Evolutionary conservation across 1,139 yeast genomes (phyloP).

Genomic region (Saccharomyces hybrid): DNA sequence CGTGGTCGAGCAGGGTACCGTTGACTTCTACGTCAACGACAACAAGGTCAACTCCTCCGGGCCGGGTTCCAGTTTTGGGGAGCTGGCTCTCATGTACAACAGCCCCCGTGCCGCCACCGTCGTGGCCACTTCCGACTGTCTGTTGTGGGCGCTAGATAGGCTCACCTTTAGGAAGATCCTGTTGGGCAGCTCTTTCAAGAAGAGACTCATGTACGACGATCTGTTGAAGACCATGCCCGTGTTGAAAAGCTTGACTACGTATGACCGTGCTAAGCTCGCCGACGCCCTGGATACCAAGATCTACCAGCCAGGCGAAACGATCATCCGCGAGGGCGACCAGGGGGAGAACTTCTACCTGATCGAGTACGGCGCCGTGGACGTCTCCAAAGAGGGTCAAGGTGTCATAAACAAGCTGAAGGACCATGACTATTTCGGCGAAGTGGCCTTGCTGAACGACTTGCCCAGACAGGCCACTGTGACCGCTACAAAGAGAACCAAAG

Average conservation of each 20-base stretch:
- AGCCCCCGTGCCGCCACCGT: slow-evolving; percentile 98
- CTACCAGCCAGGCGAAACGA: slow-evolving; percentile 63
- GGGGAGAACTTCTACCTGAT: slow-evolving; percentile 90
- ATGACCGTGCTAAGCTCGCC: slow-evolving; percentile 86
- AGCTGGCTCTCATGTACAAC: slow-evolving; percentile 93
- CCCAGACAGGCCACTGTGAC: slow-evolving; percentile 94
- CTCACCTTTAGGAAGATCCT: slow-evolving; percentile 86
- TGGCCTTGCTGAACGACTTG: slow-evolving; percentile 81
- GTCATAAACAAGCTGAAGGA: slow-evolving; percentile 53
- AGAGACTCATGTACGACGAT: slow-evolving; percentile 84
- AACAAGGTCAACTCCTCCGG: slow-evolving; percentile 65
- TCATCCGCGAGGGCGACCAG: slow-evolving; percentile 79
- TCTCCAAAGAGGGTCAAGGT: slow-evolving; percentile 50
- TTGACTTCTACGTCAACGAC: slow-evolving; percentile 73
- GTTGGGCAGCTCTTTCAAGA: slow-evolving; percentile 82
- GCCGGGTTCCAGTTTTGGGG: slow-evolving; percentile 91
- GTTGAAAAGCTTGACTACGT: slow-evolving; percentile 59
- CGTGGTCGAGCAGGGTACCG: slow-evolving; percentile 77
- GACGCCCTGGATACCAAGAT: slow-evolving; percentile 83
- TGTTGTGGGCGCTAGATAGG: slow-evolving; percentile 90
- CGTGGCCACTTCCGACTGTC: slow-evolving; percentile 59
- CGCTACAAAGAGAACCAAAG: slow-evolving; percentile 69
- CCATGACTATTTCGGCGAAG: slow-evolving; percentile 95
- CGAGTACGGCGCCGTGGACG: slow-evolving; percentile 81
- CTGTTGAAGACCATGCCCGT: slow-evolving; percentile 84